Evolutionary conservation across 192 early-diverging fungal genomes (phyloP).

Genomic region (Backusella macrospora): DNA sequence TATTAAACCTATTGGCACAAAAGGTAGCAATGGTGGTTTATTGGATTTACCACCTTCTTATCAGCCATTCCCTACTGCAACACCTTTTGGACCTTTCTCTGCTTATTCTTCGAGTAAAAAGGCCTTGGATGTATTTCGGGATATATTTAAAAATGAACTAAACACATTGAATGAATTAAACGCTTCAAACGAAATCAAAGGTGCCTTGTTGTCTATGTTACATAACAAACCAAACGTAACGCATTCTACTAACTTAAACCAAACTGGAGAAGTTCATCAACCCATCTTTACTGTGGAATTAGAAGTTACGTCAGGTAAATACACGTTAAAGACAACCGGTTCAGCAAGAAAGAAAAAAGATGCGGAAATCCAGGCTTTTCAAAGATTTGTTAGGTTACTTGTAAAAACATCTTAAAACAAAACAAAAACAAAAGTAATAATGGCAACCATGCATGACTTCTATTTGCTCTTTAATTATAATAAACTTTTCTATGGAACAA

Average conservation of each 20-base stretch:
- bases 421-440: too few relatives aligned
- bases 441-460: neutral
- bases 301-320: neutral
- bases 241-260: neutral
- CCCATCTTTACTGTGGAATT: neutral
- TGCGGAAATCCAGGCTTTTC: neutral
- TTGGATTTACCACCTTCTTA: neutral
- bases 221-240: neutral
- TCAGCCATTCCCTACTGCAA: neutral
- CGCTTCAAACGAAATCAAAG: neutral
- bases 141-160: neutral
- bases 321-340: neutral
- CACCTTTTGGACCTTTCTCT: neutral
- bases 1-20: neutral
- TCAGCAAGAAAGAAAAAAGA: conserved; percentile 9
- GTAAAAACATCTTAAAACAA: too few relatives aligned
- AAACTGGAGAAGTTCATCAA: neutral
- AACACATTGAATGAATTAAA: neutral
- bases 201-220: neutral
- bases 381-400: neutral
- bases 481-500: neutral
- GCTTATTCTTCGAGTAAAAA: neutral
- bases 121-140: neutral
- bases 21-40: too few relatives aligned
- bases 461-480: neutral